Percentiles rank a stretch among this genome's conserved stretches.
Conservation (phyloP, 352 stramenopile genomes). For the Phytophthora macrochlamydospora region DNA sequence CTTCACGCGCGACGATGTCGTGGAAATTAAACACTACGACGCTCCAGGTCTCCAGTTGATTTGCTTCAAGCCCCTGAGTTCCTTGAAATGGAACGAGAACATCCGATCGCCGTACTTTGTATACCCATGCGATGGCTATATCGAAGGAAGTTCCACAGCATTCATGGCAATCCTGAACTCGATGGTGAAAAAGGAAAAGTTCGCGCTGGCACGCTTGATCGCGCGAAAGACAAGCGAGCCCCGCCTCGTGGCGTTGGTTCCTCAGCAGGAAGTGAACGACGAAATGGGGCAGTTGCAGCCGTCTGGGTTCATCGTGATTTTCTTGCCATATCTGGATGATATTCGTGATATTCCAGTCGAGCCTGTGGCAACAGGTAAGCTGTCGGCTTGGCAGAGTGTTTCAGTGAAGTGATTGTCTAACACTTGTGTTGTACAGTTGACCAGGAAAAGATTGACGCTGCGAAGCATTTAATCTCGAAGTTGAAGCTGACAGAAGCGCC, state of each 20-base stretch:
- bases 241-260: conserved; percentile 73
- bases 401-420: not conserved
- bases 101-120: conserved; percentile 82
- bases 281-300: conserved; percentile 83
- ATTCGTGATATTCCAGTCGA: conserved; percentile 72
- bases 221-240: conserved; percentile 77
- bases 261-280: conserved; percentile 78
- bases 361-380: conserved; percentile 39
- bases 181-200: conserved; percentile 71
- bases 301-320: conserved; percentile 77
- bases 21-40: conserved; percentile 83
- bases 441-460: conserved; percentile 63
- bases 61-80: conserved; percentile 69
- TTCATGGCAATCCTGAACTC: conserved; percentile 73
- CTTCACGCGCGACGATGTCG: conserved; percentile 79
- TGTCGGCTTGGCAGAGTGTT: not conserved
- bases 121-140: conserved; percentile 80
- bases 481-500: conserved; percentile 75
- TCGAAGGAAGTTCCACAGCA: conserved; percentile 73
- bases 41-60: conserved; percentile 78
- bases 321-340: conserved; percentile 83
- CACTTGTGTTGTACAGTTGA: conserved; percentile 12
- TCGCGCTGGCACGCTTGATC: conserved; percentile 72
- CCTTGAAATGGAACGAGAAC: conserved; percentile 73
- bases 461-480: conserved; percentile 71